phyloP scores from a whole-genome alignment of 768 basidiomycete genomes.

The Podaxis rugospora region DNA sequence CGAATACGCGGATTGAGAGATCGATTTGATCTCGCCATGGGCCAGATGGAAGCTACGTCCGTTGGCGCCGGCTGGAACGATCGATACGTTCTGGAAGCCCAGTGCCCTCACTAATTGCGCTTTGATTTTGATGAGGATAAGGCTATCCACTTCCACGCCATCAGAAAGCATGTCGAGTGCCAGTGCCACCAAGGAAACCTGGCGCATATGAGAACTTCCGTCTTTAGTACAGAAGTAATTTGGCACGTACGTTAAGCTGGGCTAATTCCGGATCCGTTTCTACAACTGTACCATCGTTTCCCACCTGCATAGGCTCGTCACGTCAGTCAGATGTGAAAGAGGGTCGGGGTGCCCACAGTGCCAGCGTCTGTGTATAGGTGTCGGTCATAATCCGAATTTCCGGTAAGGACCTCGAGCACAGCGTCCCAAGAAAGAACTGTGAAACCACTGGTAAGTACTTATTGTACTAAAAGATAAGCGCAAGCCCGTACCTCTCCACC shows the following conservation, averaged over 20 bases:
- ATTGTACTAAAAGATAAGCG: not conserved
- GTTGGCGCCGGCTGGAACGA: slow-evolving; percentile 35
- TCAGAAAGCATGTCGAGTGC: slow-evolving; percentile 65
- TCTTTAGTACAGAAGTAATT: not conserved
- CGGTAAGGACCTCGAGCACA: slow-evolving; percentile 52
- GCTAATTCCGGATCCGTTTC: slow-evolving; percentile 42
- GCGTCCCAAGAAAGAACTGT: slow-evolving; percentile 64
- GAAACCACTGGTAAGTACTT: not conserved
- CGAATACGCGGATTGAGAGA: slow-evolving; percentile 41
- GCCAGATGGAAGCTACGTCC: slow-evolving; percentile 50
- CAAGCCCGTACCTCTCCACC: slow-evolving; percentile 51
- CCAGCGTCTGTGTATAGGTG: slow-evolving; percentile 25
- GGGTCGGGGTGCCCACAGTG: slow-evolving; percentile 35
- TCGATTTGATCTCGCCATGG: slow-evolving; percentile 41
- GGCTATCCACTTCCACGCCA: slow-evolving; percentile 49
- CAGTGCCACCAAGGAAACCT: slow-evolving; percentile 56
- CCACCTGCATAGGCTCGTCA: not conserved
- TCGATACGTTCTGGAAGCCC: slow-evolving; percentile 51
- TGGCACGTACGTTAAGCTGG: slow-evolving; percentile 37
- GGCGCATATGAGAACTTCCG: slow-evolving; percentile 4
- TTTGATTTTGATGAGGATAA: slow-evolving; percentile 59
- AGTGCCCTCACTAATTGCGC: slow-evolving; percentile 41
- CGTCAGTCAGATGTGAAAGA: not conserved
- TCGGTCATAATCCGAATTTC: slow-evolving; percentile 39
- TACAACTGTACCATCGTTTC: not conserved